phyloP scores from a whole-genome alignment of 495 filamentous ascomycete genomes.

The Aspergillus carlsbadensis region DNA sequence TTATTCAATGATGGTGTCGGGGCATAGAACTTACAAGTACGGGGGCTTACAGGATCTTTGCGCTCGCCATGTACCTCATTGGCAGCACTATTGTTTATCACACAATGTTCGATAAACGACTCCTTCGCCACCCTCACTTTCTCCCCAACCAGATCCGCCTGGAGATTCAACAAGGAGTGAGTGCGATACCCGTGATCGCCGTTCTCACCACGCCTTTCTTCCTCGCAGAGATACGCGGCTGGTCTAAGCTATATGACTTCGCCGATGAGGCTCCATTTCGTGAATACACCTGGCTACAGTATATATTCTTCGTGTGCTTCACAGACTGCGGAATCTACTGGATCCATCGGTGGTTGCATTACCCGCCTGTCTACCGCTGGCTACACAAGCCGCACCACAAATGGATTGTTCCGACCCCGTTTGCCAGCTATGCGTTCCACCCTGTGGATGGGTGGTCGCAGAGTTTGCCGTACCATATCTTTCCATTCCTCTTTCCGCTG shows the following conservation, averaged over 20 bases:
- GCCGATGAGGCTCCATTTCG: conserved; percentile 63
- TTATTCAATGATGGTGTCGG: neutral
- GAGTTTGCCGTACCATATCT: conserved; percentile 90
- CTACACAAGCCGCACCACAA: conserved; percentile 98
- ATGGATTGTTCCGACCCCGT: conserved; percentile 97
- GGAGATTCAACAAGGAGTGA: conserved; percentile 74
- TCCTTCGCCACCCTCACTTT: conserved; percentile 83
- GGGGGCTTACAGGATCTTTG: conserved; percentile 38
- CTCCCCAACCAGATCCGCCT: conserved; percentile 83
- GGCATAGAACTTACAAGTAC: neutral
- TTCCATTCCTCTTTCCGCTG: conserved; percentile 85
- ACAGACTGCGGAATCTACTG: conserved; percentile 91
- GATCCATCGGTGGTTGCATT: conserved; percentile 86
- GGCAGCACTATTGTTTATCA: conserved; percentile 74
- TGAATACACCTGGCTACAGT: conserved; percentile 78
- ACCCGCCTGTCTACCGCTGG: conserved; percentile 74
- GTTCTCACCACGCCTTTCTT: conserved; percentile 77
- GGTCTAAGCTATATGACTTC: conserved; percentile 81
- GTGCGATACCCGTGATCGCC: conserved; percentile 74
- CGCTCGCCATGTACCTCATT: conserved; percentile 71
- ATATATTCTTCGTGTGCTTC: conserved; percentile 85
- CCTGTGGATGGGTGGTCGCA: conserved; percentile 88
- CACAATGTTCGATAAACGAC: conserved; percentile 87
- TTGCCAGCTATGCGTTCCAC: conserved; percentile 89
- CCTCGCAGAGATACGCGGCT: conserved; percentile 76